Percentiles rank a stretch among this genome's conserved stretches.
Conservation (phyloP, 257 asterid species). For the Solanum dulcamara region DNA sequence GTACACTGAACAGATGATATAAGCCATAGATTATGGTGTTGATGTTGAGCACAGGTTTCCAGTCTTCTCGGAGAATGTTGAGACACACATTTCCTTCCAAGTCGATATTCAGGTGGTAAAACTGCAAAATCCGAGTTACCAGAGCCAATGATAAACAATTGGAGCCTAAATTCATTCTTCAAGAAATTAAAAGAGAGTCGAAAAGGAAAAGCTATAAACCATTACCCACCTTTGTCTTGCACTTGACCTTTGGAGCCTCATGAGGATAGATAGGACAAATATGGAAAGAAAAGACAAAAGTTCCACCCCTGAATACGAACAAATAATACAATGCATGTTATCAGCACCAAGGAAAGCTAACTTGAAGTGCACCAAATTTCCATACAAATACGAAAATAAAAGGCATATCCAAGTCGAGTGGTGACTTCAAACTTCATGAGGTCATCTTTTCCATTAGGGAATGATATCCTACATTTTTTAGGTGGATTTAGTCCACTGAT, state of each 20-base stretch:
- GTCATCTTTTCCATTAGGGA: conserved; percentile 90
- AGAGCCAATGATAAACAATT: neutral
- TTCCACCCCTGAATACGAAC: conserved; percentile 49
- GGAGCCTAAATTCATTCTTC: neutral
- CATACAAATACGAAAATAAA: neutral
- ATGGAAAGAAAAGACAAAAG: conserved; percentile 75
- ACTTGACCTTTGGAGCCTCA: conserved; percentile 97
- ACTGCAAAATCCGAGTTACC: conserved; percentile 29
- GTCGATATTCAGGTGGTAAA: conserved; percentile 94
- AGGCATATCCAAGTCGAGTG: conserved; percentile 18
- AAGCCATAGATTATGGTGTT: conserved; percentile 79
- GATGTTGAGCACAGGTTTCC: conserved; percentile 96
- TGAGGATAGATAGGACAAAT: conserved; percentile 90
- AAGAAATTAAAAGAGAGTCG: neutral
- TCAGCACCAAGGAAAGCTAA: neutral
- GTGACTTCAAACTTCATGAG: conserved; percentile 95
- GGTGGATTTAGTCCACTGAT: conserved; percentile 85
- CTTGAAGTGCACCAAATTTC: neutral
- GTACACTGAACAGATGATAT: conserved; percentile 89
- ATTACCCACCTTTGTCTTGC: conserved; percentile 92
- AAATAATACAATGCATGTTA: neutral
- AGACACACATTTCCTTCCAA: conserved; percentile 95
- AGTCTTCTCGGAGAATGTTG: conserved; percentile 97
- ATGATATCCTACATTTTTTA: conserved; percentile 59
- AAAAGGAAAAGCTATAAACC: neutral